These are phyloP conservation scores for Flagelloscypha sp. DNA, from an alignment of 768 basidiomycete species.

Conservation along the genomic window DNA sequence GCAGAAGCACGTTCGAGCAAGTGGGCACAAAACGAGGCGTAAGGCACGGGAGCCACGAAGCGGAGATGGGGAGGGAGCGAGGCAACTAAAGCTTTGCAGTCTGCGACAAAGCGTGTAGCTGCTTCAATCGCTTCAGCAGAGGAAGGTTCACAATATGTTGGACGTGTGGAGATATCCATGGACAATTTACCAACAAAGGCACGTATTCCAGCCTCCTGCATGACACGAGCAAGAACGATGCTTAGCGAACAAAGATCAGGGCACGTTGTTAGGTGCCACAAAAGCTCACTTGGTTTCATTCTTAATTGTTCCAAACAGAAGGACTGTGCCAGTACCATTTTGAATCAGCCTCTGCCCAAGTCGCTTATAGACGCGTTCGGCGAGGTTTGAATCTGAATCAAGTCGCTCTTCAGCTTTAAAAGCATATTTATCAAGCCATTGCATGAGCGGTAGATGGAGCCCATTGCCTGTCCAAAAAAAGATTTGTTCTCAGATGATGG, in stretches of 20 bases:
- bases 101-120: slow-evolving; percentile 48
- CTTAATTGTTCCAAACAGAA: slow-evolving; percentile 80
- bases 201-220: slow-evolving; percentile 65
- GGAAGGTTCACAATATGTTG: slow-evolving; percentile 57
- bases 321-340: slow-evolving; percentile 68
- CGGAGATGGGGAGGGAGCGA: slow-evolving; percentile 34
- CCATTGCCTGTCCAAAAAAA: too few relatives aligned
- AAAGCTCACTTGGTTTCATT: slow-evolving; percentile 78
- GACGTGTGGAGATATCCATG: slow-evolving; percentile 73
- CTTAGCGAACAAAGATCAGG: slow-evolving; percentile 16
- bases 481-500: too few relatives aligned
- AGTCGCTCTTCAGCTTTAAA: slow-evolving; percentile 75
- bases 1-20: slow-evolving; percentile 65
- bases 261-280: too few relatives aligned
- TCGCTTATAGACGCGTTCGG: slow-evolving; percentile 55
- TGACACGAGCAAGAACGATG: slow-evolving; percentile 66
- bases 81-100: slow-evolving; percentile 33
- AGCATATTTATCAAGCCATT: slow-evolving; percentile 79
- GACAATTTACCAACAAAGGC: slow-evolving; percentile 87
- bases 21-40: slow-evolving; percentile 90
- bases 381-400: slow-evolving; percentile 53
- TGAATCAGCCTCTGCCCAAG: slow-evolving; percentile 61
- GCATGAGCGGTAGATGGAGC: slow-evolving; percentile 73
- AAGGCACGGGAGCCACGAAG: slow-evolving; percentile 71
- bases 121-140: slow-evolving; percentile 44